phyloP scores from a whole-genome alignment of 768 basidiomycete genomes.

The Tylopilus rubrobrunneus region DNA sequence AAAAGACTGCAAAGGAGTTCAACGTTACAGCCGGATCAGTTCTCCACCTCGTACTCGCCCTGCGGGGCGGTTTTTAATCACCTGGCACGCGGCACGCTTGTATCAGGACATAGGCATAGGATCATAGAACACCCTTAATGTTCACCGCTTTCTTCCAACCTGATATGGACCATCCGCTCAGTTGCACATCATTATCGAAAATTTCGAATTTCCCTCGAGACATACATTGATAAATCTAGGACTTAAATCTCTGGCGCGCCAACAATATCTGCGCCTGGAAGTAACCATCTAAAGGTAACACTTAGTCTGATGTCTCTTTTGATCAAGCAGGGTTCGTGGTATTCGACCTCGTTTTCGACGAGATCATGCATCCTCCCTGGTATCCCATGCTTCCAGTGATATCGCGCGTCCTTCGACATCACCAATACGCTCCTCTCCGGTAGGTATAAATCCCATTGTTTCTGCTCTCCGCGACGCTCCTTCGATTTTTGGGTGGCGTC shows the following conservation, averaged over 20 bases:
- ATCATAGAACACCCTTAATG: constrained; percentile 30
- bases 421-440: constrained; percentile 75
- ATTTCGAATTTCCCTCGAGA: no score
- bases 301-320: constrained; percentile 62
- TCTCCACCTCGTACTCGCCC: constrained; percentile 91
- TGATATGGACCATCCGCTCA: background rate
- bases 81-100: constrained; percentile 3
- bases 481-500: background rate
- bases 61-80: constrained; percentile 76
- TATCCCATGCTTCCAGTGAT: constrained; percentile 88
- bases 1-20: constrained; percentile 82
- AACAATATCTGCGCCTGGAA: constrained; percentile 82
- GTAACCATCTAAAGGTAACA: constrained; percentile 83
- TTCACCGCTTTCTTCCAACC: constrained; percentile 12
- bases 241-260: constrained; percentile 40
- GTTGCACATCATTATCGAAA: background rate
- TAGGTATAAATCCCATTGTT: constrained; percentile 55
- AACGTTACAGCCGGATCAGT: constrained; percentile 83
- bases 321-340: constrained; percentile 35
- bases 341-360: constrained; percentile 39
- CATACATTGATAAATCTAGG: constrained; percentile 6
- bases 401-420: constrained; percentile 77
- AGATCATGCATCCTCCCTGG: constrained; percentile 55
- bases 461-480: background rate
- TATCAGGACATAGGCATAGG: constrained; percentile 18